phyloP scores from a whole-genome alignment of 345 rosid species.

The Acer campestre region DNA sequence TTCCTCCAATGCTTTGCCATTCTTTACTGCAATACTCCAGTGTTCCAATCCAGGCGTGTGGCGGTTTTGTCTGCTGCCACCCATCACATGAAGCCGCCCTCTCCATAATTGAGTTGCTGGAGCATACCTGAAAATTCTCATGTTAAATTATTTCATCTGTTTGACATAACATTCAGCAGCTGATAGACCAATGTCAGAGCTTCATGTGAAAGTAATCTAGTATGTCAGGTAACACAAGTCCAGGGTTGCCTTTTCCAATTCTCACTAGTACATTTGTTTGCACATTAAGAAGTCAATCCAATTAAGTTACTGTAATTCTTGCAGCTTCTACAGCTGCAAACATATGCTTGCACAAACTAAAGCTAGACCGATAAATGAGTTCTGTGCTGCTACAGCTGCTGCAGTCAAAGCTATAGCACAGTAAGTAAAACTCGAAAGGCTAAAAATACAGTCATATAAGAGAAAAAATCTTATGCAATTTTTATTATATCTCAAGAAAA shows the following conservation, averaged over 20 bases:
- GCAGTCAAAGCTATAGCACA: background rate
- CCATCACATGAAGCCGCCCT: slow-evolving; percentile 94
- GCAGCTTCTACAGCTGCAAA: background rate
- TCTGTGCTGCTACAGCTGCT: background rate
- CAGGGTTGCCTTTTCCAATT: background rate
- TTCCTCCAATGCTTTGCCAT: slow-evolving; percentile 68
- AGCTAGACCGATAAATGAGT: background rate
- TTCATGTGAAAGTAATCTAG: background rate
- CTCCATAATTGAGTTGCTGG: slow-evolving; percentile 93
- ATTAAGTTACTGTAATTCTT: background rate
- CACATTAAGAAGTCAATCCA: background rate
- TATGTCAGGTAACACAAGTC: background rate
- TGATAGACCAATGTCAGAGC: background rate
- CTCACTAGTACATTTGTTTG: background rate
- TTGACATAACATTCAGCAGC: background rate
- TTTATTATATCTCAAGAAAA: background rate
- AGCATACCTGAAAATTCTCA: slow-evolving; percentile 61
- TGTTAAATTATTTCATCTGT: slow-evolving; percentile 14
- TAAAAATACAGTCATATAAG: background rate
- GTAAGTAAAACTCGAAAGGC: background rate
- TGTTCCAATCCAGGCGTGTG: slow-evolving; percentile 75
- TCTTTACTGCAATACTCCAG: slow-evolving; percentile 83
- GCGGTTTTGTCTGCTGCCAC: slow-evolving; percentile 85
- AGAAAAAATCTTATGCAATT: background rate
- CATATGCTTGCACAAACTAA: background rate